Evolutionary conservation across 78 protist genomes (phyloP).

Genomic region (Carpediemonas membranifera): DNA sequence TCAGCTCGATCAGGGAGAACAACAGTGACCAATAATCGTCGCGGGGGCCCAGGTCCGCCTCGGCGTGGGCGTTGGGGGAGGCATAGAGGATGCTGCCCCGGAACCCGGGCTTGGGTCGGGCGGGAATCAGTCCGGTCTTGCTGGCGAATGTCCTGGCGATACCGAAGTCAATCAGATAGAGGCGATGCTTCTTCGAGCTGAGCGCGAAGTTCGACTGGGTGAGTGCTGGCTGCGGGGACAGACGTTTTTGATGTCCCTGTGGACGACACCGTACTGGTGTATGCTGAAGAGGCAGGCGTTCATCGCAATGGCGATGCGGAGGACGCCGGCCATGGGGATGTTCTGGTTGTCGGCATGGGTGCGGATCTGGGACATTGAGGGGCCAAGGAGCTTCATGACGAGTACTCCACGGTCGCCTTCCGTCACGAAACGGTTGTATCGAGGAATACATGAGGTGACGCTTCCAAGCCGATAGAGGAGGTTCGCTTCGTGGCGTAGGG

Average conservation of each 20-base stretch:
- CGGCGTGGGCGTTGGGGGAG: conserved; percentile 4
- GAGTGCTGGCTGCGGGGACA: not conserved
- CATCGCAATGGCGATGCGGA: not conserved
- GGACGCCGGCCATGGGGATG: too few species aligned
- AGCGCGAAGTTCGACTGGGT: too few species aligned
- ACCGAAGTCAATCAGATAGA: conserved; percentile 17
- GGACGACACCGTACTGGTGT: not conserved
- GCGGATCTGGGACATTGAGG: too few species aligned
- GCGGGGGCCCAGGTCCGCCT: conserved; percentile 1
- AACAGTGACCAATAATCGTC: conserved; percentile 22
- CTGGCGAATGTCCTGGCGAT: not conserved
- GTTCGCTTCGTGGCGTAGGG: too few species aligned
- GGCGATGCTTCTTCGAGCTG: not conserved
- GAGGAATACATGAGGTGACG: too few species aligned
- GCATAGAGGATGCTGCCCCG: conserved; percentile 12
- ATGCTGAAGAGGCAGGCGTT: too few species aligned
- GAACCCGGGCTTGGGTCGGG: conserved; percentile 7
- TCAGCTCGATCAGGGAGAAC: not conserved
- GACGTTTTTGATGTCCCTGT: not conserved
- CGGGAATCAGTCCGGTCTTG: not conserved
- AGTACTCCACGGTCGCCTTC: too few species aligned
- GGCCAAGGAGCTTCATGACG: too few species aligned
- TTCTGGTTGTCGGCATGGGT: too few species aligned
- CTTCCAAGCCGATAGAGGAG: too few species aligned
- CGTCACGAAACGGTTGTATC: too few species aligned